Base-by-base conservation (phyloP, 495 filamentous ascomycete species). In the Amphirosellinia nigrospora region DNA sequence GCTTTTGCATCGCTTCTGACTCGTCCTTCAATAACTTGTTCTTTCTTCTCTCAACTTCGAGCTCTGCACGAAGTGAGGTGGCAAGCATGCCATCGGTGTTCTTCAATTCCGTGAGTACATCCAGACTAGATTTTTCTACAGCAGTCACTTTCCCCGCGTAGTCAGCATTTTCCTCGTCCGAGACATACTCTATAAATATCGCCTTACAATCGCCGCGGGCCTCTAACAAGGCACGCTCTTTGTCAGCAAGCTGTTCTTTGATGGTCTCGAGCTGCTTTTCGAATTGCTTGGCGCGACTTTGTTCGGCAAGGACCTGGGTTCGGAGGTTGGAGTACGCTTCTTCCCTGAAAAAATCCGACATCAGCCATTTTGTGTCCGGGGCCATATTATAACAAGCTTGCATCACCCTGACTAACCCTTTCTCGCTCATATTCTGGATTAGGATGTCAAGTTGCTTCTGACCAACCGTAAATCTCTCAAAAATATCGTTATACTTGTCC, bases 391-490 rank as follows among this genome's bases (percentile, higher is more conserved):
- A 76, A 63, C 76, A 78, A 71, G 74, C 74, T 69, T 78, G 76
- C 28, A 78, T 48, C 48, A 70, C 62, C 10, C 69, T 13, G 6
- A 86, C 85, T 83, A 81, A 88, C 85, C 81, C 81, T 77, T 87
- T 82, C 56, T 72, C 73, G 15, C 81, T 76, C 75, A 80, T 76
- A 64, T 82, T 81, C 50, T 79, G 79, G 62, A 86, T 75, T 1
- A 87, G 66, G 32, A 82, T 82, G 64, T 82, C 78, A 62, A 88
- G 70, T 72, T 88, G 85, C 62, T 85, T 80, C 73, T 86, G 81
- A 7, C 75, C 72, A 66, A 88, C 80, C 36, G 83, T 82, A 59
- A 85, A 81, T 71, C 83, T 82, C 73, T 86, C 84, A 67, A 82
- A 82, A 4, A 84, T 76, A 11, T 84, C 81, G 65, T 79, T 84